A percentile compares a stretch with the other conserved stretches of the same genome.
phyloP scores from a whole-genome alignment of 2,329 filamentous ascomycete genomes.

The Trichoderma koningiopsis region DNA sequence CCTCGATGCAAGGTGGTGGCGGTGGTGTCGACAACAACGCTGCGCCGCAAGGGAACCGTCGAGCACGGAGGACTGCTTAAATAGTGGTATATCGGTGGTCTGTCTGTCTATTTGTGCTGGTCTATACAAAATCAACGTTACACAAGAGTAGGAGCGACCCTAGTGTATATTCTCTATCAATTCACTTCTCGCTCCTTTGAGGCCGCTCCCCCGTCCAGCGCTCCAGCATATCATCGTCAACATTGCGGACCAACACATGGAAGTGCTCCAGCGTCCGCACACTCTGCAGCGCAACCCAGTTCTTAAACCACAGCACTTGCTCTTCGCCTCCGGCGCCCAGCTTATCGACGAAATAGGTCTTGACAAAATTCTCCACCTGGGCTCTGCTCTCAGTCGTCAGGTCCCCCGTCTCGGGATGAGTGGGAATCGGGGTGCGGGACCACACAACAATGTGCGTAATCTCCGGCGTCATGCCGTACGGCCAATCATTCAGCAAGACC shows the following conservation, averaged over 20 bases:
- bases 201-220: conserved; percentile 56
- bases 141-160: neutral
- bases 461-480: conserved; percentile 71
- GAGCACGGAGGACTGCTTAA: conserved; percentile 57
- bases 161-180: neutral
- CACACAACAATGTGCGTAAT: conserved; percentile 87
- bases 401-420: conserved; percentile 69
- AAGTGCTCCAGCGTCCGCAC: conserved; percentile 87
- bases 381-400: conserved; percentile 68
- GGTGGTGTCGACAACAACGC: conserved; percentile 37
- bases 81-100: neutral
- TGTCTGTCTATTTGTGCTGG: neutral
- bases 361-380: conserved; percentile 69
- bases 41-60: conserved; percentile 52
- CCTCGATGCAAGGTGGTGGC: conserved; percentile 46
- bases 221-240: conserved; percentile 53
- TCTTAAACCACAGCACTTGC: conserved; percentile 84
- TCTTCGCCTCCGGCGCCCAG: conserved; percentile 54
- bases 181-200: conserved; percentile 37
- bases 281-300: conserved; percentile 86
- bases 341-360: conserved; percentile 65
- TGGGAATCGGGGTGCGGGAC: conserved; percentile 80
- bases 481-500: conserved; percentile 90
- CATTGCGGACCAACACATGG: conserved; percentile 69
- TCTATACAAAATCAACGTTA: neutral